Conservation (phyloP, 768 basidiomycete genomes). For the Leccinum rimulosum region DNA sequence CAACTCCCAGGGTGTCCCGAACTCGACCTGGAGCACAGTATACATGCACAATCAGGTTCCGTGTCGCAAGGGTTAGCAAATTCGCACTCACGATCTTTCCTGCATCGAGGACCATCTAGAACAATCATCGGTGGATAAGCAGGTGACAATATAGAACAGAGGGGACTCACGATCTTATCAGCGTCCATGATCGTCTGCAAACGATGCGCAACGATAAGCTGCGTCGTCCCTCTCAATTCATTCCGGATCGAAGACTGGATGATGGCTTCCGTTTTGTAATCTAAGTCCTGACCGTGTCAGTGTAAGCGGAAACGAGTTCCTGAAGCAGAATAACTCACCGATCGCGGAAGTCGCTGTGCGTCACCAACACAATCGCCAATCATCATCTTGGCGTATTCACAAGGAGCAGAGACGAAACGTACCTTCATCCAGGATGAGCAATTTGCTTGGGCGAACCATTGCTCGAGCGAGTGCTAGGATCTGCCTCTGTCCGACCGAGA, state of each 20-base stretch:
- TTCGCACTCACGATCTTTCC: slow-evolving; percentile 34
- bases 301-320: not conserved
- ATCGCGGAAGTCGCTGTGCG: slow-evolving; percentile 44
- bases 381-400: not conserved
- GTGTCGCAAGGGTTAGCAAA: not conserved
- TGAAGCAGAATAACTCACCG: slow-evolving; percentile 26
- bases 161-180: slow-evolving; percentile 47
- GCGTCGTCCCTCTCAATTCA: slow-evolving; percentile 43
- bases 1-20: slow-evolving; percentile 47
- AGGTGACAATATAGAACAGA: not conserved
- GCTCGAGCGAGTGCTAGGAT: slow-evolving; percentile 59
- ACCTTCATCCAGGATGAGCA: slow-evolving; percentile 60
- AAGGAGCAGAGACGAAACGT: not conserved
- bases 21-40: slow-evolving; percentile 34
- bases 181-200: slow-evolving; percentile 59
- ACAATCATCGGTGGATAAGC: not conserved
- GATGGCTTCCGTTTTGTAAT: slow-evolving; percentile 50
- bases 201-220: slow-evolving; percentile 61
- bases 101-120: slow-evolving; percentile 43
- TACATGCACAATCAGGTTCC: not conserved
- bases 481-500: slow-evolving; percentile 62
- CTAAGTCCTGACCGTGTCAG: slow-evolving; percentile 22
- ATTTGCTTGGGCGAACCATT: slow-evolving; percentile 53
- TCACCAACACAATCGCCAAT: not conserved
- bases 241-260: slow-evolving; percentile 57